Percentiles rank a stretch among this genome's conserved stretches.
Evolutionary conservation across 768 basidiomycete genomes (phyloP).

Genomic region (Trametes punicea): DNA sequence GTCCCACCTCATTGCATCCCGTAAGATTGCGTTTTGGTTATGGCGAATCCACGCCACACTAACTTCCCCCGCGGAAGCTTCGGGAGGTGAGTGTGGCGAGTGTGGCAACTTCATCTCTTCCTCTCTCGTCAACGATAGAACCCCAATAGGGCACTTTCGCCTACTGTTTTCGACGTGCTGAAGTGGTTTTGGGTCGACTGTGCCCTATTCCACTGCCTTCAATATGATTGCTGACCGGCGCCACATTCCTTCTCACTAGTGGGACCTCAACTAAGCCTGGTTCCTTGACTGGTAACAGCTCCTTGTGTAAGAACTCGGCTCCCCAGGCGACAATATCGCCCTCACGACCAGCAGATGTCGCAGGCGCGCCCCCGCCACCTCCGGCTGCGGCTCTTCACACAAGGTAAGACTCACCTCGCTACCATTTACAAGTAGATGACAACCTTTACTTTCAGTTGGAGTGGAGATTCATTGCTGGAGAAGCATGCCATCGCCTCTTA

Average conservation of each 20-base stretch:
- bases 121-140: background rate
- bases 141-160: background rate
- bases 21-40: background rate
- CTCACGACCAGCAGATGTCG: constrained; percentile 1
- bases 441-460: background rate
- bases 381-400: background rate
- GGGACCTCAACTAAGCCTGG: background rate
- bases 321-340: background rate
- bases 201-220: no score
- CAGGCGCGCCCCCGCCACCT: background rate
- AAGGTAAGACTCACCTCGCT: background rate
- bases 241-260: constrained; percentile 5
- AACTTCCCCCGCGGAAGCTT: background rate
- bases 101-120: background rate
- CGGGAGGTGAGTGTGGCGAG: constrained; percentile 18
- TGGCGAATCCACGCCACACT: constrained; percentile 7
- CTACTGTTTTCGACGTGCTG: no score
- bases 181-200: background rate
- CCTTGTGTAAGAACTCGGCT: background rate
- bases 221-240: constrained; percentile 1
- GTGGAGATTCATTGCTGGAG: background rate
- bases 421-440: background rate
- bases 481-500: constrained; percentile 8
- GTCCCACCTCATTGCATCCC: background rate
- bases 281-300: no score